These are phyloP conservation scores for Colletotrichum salicis DNA, from an alignment of 2,329 filamentous ascomycete genomes.

Conservation along the genomic window DNA sequence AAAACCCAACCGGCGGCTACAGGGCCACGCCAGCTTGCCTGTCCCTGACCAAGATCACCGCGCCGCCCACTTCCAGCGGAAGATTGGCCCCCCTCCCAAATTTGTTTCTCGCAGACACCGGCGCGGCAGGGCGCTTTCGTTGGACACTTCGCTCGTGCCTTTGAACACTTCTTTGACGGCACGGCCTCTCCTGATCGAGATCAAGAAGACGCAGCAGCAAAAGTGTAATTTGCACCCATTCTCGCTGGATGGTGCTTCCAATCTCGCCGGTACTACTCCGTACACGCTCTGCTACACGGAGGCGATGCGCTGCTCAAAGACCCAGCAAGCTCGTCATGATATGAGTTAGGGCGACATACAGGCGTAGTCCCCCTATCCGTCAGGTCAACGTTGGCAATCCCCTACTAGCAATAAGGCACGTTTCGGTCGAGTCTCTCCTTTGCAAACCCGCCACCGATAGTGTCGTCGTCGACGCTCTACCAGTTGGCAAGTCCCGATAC, in stretches of 20 bases:
- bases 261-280: background rate
- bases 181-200: constrained; percentile 14
- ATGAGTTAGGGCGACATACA: constrained; percentile 4
- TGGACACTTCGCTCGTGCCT: constrained; percentile 6
- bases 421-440: constrained; percentile 6
- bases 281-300: background rate
- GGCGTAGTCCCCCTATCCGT: constrained; percentile 7
- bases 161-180: constrained; percentile 1
- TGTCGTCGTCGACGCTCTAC: background rate
- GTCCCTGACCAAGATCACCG: constrained; percentile 5
- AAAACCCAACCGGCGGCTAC: constrained; percentile 15
- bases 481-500: background rate
- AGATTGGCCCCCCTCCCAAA: background rate
- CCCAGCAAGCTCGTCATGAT: background rate
- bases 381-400: constrained; percentile 4
- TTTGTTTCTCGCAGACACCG: background rate
- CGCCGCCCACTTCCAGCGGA: constrained; percentile 12
- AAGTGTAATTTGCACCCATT: background rate
- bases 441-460: background rate
- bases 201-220: background rate
- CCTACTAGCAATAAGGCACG: background rate
- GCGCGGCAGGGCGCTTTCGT: background rate
- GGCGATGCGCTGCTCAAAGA: background rate
- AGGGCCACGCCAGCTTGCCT: constrained; percentile 2
- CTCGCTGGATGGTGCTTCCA: background rate